These are phyloP conservation scores for Phytopythium aichiense DNA, from an alignment of 352 stramenopile species.

Conservation along the genomic window DNA sequence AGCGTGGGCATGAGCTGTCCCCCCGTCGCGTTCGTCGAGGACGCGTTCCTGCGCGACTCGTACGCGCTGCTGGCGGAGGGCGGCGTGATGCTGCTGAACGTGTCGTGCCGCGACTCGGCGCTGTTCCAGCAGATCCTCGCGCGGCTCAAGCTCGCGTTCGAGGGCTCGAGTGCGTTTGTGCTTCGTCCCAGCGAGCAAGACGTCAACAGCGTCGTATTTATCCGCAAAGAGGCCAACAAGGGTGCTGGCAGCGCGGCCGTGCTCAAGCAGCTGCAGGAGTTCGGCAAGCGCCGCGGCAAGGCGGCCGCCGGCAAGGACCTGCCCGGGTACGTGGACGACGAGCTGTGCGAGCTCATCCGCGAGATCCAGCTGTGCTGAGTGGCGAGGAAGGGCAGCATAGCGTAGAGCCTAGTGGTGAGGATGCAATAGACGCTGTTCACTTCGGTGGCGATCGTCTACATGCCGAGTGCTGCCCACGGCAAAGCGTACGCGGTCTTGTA, in stretches of 20 bases:
- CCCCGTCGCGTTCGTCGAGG: slow-evolving; percentile 54
- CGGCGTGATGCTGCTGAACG: slow-evolving; percentile 63
- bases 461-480: not conserved
- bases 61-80: slow-evolving; percentile 23
- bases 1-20: slow-evolving; percentile 73
- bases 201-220: slow-evolving; percentile 62
- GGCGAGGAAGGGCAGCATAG: not conserved
- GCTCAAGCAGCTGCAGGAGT: slow-evolving; percentile 32
- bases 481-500: slow-evolving; percentile 20
- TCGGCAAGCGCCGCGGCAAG: slow-evolving; percentile 28
- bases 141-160: slow-evolving; percentile 34
- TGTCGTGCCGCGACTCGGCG: slow-evolving; percentile 43
- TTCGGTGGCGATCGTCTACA: not conserved
- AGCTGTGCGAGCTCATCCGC: slow-evolving; percentile 49
- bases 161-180: slow-evolving; percentile 17
- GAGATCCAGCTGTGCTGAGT: slow-evolving; percentile 36
- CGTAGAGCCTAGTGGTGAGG: slow-evolving; percentile 1
- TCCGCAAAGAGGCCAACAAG: slow-evolving; percentile 29
- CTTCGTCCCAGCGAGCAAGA: slow-evolving; percentile 46
- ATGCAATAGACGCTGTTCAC: not conserved
- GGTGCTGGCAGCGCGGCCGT: slow-evolving; percentile 11
- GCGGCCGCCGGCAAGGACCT: slow-evolving; percentile 9
- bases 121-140: slow-evolving; percentile 49
- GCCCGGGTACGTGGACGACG: slow-evolving; percentile 36
- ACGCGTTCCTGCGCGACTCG: slow-evolving; percentile 34